Evolutionary conservation across 768 basidiomycete species (phyloP).

Genomic region (Inosperma sp.): DNA sequence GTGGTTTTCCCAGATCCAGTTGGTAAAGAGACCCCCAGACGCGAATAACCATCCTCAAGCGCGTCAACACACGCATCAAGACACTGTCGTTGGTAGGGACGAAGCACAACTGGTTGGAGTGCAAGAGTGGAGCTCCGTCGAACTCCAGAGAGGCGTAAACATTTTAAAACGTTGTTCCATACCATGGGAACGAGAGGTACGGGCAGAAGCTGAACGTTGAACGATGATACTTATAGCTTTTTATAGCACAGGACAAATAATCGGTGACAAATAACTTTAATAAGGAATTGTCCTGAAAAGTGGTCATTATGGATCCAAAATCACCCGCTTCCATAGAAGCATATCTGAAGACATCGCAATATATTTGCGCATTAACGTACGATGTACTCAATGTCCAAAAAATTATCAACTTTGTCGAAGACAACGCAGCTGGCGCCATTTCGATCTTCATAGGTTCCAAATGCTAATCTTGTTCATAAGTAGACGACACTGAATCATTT

Average conservation of each 20-base stretch:
- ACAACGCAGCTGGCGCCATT: slow-evolving; percentile 65
- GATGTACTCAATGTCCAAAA: slow-evolving; percentile 48
- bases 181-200: too few species aligned
- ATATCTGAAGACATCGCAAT: slow-evolving; percentile 39
- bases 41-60: slow-evolving; percentile 57
- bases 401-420: slow-evolving; percentile 59
- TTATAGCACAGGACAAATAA: too few species aligned
- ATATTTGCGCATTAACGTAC: slow-evolving; percentile 57
- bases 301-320: slow-evolving; percentile 6
- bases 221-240: too few species aligned
- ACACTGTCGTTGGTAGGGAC: slow-evolving; percentile 89
- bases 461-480: neutral
- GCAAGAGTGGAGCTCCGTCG: slow-evolving; percentile 14
- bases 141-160: slow-evolving; percentile 1
- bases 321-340: slow-evolving; percentile 43
- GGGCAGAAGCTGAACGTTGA: too few species aligned
- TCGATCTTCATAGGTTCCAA: slow-evolving; percentile 66
- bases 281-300: neutral
- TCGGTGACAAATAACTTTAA: too few species aligned
- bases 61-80: slow-evolving; percentile 73
- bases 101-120: slow-evolving; percentile 38
- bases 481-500: slow-evolving; percentile 2
- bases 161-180: too few species aligned
- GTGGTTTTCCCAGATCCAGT: slow-evolving; percentile 90
- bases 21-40: slow-evolving; percentile 81